phyloP scores from a whole-genome alignment of 805 yeast species.

The Millerozyma acaciae region DNA sequence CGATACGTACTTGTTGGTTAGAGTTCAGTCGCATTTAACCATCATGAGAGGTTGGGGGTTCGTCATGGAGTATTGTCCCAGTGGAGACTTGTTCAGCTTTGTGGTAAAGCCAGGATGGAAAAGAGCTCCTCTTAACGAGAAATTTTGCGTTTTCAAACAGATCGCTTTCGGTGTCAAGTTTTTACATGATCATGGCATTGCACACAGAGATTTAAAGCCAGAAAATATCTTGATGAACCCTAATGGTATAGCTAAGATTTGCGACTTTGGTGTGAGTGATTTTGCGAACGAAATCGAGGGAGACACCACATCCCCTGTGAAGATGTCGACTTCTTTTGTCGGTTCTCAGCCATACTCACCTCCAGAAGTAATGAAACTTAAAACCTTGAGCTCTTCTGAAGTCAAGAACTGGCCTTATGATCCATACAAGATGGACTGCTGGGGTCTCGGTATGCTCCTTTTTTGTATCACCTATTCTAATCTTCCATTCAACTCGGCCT shows the following conservation, averaged over 20 bases:
- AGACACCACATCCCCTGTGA: conserved; percentile 42
- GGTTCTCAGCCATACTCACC: conserved; percentile 83
- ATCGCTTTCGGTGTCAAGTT: conserved; percentile 56
- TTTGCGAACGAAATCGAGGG: conserved; percentile 54
- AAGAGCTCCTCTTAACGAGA: conserved; percentile 45
- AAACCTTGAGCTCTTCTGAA: conserved; percentile 29
- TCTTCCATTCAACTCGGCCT: conserved; percentile 57
- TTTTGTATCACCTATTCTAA: conserved; percentile 56
- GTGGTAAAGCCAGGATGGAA: conserved; percentile 61
- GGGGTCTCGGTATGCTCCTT: conserved; percentile 69
- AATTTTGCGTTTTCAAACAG: conserved; percentile 67
- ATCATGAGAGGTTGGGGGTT: conserved; percentile 75
- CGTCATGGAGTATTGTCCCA: conserved; percentile 57
- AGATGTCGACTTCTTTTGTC: conserved; percentile 45
- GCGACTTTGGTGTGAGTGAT: conserved; percentile 76
- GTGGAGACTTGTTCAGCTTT: conserved; percentile 58
- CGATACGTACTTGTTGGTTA: conserved; percentile 49
- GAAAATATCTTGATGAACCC: conserved; percentile 62
- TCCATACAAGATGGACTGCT: conserved; percentile 65
- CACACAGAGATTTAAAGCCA: conserved; percentile 72
- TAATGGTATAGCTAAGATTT: conserved; percentile 60
- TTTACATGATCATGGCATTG: conserved; percentile 63
- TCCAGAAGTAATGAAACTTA: conserved; percentile 65
- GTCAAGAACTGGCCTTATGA: conserved; percentile 46
- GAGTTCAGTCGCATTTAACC: conserved; percentile 51